Conservation (phyloP, 495 filamentous ascomycete genomes). For the Penicillium cinerascens region DNA sequence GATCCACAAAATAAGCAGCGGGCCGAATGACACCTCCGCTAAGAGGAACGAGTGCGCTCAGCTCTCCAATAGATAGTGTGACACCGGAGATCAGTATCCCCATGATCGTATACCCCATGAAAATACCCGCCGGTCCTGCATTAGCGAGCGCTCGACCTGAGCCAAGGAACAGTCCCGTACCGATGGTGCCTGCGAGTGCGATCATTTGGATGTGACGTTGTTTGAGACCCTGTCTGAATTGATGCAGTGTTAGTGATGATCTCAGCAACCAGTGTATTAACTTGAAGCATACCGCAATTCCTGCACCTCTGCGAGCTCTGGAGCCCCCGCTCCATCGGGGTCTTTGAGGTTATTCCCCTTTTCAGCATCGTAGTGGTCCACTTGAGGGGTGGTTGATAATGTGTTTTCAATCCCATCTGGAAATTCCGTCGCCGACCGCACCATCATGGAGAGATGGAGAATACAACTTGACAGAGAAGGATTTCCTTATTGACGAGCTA, state of each 20-base stretch:
- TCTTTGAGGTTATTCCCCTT: neutral
- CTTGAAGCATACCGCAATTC: neutral
- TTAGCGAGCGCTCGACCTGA: conserved; percentile 55
- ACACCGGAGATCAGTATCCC: conserved; percentile 22
- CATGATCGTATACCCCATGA: conserved; percentile 25
- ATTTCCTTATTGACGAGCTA: neutral
- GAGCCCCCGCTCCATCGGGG: neutral
- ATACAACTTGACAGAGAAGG: neutral
- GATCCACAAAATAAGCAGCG: conserved; percentile 28
- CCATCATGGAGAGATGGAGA: neutral
- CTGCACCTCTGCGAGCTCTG: neutral
- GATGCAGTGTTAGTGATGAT: neutral
- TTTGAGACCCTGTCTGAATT: conserved; percentile 15
- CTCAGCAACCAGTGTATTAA: neutral
- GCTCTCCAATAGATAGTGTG: conserved; percentile 23
- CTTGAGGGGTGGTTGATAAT: neutral
- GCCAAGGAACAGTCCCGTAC: conserved; percentile 25
- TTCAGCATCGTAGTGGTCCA: neutral
- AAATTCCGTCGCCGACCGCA: neutral
- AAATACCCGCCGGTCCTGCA: conserved; percentile 55
- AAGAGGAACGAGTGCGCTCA: conserved; percentile 26
- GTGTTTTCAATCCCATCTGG: neutral
- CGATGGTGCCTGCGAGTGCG: conserved; percentile 41
- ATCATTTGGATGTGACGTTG: conserved; percentile 42
- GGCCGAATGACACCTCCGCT: conserved; percentile 27